A percentile compares a stretch with the other conserved stretches of the same genome.
Evolutionary conservation across 371 early-diverging fungal species (phyloP).

Genomic region (Mortierella sp.): DNA sequence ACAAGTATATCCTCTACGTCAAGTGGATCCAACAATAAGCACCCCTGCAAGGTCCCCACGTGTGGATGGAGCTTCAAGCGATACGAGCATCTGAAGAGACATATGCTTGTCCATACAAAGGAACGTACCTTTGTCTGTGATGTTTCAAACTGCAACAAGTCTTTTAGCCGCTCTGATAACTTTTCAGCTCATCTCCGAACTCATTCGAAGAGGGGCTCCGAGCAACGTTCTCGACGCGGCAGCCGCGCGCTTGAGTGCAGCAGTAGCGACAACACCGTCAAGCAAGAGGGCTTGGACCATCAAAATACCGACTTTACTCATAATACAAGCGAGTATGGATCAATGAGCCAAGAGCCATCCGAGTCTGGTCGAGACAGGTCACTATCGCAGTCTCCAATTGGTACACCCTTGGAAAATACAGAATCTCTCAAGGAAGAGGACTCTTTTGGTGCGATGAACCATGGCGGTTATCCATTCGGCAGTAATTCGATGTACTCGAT

Average conservation of each 20-base stretch:
- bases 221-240: slow-evolving; percentile 11
- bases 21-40: slow-evolving; percentile 58
- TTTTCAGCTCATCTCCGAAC: slow-evolving; percentile 72
- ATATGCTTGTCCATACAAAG: slow-evolving; percentile 76
- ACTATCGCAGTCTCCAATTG: slow-evolving; percentile 26
- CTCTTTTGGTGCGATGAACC: slow-evolving; percentile 24
- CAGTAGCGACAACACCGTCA: slow-evolving; percentile 17
- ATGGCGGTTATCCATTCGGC: slow-evolving; percentile 25
- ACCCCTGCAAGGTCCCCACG: slow-evolving; percentile 65
- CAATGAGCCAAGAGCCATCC: slow-evolving; percentile 30
- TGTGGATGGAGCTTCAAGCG: slow-evolving; percentile 81
- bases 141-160: slow-evolving; percentile 74
- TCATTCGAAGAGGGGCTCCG: slow-evolving; percentile 56
- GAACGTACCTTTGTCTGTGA: slow-evolving; percentile 79
- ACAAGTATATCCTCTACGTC: slow-evolving; percentile 43
- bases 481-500: slow-evolving; percentile 31
- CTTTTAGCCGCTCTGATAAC: slow-evolving; percentile 84
- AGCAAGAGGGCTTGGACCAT: slow-evolving; percentile 29
- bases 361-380: slow-evolving; percentile 38
- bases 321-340: slow-evolving; percentile 15
- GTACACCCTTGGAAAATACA: slow-evolving; percentile 18
- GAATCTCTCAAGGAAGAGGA: slow-evolving; percentile 18
- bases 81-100: slow-evolving; percentile 87
- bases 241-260: slow-evolving; percentile 12
- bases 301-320: slow-evolving; percentile 4